Evolutionary conservation across 75 land plant species (phyloP).

Genomic region (Selaginella moellendorffii): DNA sequence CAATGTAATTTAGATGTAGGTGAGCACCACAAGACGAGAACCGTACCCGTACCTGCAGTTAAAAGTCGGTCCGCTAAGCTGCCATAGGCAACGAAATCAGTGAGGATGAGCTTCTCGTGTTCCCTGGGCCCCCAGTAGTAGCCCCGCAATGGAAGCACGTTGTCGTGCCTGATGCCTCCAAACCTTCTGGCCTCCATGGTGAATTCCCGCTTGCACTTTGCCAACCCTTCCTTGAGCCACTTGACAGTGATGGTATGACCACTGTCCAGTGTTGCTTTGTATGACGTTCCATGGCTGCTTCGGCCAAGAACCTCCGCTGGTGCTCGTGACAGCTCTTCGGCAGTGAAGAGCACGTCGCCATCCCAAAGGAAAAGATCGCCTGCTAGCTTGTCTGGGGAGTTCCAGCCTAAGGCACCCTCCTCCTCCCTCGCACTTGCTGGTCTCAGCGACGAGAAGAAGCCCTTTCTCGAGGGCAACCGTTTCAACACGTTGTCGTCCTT

Average conservation of each 20-base stretch:
- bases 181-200: slow-evolving; percentile 5
- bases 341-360: not conserved
- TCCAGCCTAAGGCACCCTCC: not conserved
- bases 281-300: slow-evolving; percentile 6
- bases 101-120: slow-evolving; percentile 7
- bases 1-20: not conserved
- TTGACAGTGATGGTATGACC: not conserved
- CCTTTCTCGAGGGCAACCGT: not conserved
- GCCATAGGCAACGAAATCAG: slow-evolving; percentile 2
- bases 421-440: not conserved
- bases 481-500: too few species aligned
- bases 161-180: slow-evolving; percentile 2
- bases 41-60: too few species aligned
- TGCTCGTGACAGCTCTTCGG: slow-evolving; percentile 4
- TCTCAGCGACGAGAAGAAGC: not conserved
- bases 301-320: slow-evolving; percentile 9
- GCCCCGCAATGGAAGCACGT: slow-evolving; percentile 5
- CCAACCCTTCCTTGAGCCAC: slow-evolving; percentile 10
- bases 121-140: slow-evolving; percentile 10
- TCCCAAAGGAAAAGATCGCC: slow-evolving; percentile 6
- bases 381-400: slow-evolving; percentile 6
- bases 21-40: not conserved
- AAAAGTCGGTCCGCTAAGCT: slow-evolving; percentile 2
- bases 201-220: slow-evolving; percentile 8
- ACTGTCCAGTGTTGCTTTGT: slow-evolving; percentile 10